Evolutionary conservation across 1,139 yeast genomes (phyloP).

Genomic region (Diutina mesorugosa): DNA sequence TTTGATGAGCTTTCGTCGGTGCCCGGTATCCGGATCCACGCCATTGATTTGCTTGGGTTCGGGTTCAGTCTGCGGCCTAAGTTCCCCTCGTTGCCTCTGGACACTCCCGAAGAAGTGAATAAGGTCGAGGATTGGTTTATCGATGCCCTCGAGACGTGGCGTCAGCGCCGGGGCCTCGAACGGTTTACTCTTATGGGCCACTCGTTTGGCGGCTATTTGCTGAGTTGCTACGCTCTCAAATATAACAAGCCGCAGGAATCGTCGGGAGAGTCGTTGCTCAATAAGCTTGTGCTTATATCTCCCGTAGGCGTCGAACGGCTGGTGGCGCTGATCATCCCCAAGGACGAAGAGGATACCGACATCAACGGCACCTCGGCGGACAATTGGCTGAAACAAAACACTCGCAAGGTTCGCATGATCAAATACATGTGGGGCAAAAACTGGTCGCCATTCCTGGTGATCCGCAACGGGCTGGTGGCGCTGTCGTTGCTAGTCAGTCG

Average conservation of each 20-base stretch:
- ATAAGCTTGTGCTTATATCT: conserved; percentile 23
- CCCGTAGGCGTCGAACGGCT: conserved; percentile 35
- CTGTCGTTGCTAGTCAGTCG: conserved; percentile 23
- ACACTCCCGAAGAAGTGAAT: conserved; percentile 14
- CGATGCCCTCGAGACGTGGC: conserved; percentile 80
- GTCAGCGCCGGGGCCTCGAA: conserved; percentile 39
- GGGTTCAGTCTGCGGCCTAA: conserved; percentile 31
- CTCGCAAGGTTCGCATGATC: conserved; percentile 7
- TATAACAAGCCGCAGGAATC: conserved; percentile 21
- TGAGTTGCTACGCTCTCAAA: conserved; percentile 64
- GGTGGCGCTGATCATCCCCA: conserved; percentile 13
- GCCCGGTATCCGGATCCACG: conserved; percentile 32
- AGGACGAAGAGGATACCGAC: conserved; percentile 6
- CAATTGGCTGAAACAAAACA: conserved; percentile 3
- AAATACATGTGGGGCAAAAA: conserved; percentile 24
- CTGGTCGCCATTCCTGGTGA: conserved; percentile 23
- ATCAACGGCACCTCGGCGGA: conserved; percentile 1
- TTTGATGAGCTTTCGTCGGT: conserved; percentile 23
- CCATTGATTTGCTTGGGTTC: conserved; percentile 32
- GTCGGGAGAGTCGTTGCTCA: background rate
- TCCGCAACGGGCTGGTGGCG: conserved; percentile 24
- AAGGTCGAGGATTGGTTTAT: conserved; percentile 65
- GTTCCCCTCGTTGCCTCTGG: conserved; percentile 20
- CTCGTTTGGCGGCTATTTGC: conserved; percentile 85
- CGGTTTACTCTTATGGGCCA: conserved; percentile 75